Evolutionary conservation across 805 yeast species (phyloP).

Genomic region (Myxozyma melibiosi): DNA sequence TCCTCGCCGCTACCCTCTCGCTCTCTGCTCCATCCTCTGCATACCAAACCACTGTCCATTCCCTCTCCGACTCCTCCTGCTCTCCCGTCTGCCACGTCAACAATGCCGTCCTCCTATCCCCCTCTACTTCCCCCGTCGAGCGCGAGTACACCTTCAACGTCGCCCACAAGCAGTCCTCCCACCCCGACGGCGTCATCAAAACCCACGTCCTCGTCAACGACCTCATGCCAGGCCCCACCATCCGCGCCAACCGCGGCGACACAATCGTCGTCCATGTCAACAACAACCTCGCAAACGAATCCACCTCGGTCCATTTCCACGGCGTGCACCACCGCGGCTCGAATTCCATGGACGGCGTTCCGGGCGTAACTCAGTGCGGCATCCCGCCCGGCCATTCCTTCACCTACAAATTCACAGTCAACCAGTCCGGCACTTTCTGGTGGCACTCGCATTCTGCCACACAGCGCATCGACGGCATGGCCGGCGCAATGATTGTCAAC

Average conservation of each 20-base stretch:
- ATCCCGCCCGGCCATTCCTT: conserved; percentile 49
- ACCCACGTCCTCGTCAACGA: conserved; percentile 48
- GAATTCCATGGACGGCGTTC: conserved; percentile 55
- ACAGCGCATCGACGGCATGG: conserved; percentile 68
- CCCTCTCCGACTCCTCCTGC: neutral
- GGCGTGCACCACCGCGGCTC: conserved; percentile 53
- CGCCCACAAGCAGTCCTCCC: neutral
- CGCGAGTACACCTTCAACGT: conserved; percentile 14
- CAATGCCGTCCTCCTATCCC: neutral
- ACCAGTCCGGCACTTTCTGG: conserved; percentile 57
- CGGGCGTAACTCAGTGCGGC: conserved; percentile 55
- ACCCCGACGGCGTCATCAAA: conserved; percentile 45
- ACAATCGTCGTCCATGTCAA: conserved; percentile 43
- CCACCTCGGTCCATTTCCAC: conserved; percentile 56
- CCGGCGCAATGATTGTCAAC: conserved; percentile 74
- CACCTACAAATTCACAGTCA: conserved; percentile 48
- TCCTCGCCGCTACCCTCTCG: neutral
- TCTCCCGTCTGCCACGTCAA: conserved; percentile 13
- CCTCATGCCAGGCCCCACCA: conserved; percentile 54
- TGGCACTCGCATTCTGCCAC: conserved; percentile 58
- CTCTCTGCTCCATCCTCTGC: neutral
- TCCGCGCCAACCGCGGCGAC: conserved; percentile 48
- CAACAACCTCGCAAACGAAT: conserved; percentile 45
- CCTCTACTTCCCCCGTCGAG: neutral
- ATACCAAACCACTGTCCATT: neutral